Evolutionary conservation across 371 early-diverging fungal genomes (phyloP).

Genomic region (Circinella umbellata): DNA sequence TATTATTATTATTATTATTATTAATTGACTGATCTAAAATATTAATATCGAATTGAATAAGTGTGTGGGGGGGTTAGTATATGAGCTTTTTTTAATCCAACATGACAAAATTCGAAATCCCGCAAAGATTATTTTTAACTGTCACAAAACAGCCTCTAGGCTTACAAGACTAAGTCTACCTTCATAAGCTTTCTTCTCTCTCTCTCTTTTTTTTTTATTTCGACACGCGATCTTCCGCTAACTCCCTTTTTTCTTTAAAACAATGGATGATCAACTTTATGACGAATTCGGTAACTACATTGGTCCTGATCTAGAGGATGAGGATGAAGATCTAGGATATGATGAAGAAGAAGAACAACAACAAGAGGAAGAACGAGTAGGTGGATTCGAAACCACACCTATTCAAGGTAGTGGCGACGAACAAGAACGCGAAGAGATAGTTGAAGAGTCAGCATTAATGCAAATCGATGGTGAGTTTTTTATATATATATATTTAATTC

Average conservation of each 20-base stretch:
- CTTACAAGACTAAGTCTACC: too few relatives aligned
- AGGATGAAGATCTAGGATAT: constrained; percentile 50
- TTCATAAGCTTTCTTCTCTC: neutral
- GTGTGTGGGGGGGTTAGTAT: too few relatives aligned
- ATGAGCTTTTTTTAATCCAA: too few relatives aligned
- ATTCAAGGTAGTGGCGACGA: neutral
- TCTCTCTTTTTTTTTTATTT: neutral
- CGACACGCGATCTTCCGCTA: constrained; percentile 1
- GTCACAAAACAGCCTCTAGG: too few relatives aligned
- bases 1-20: too few relatives aligned
- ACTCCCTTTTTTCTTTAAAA: constrained; percentile 5
- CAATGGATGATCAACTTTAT: constrained; percentile 85
- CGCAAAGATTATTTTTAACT: too few relatives aligned
- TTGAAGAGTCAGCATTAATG: constrained; percentile 39
- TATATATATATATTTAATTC: too few relatives aligned
- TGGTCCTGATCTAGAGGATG: constrained; percentile 89
- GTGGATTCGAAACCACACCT: constrained; percentile 19
- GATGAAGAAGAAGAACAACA: constrained; percentile 30
- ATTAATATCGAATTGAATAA: too few relatives aligned
- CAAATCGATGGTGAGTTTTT: constrained; percentile 43
- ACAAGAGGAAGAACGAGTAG: constrained; percentile 43
- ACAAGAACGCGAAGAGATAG: constrained; percentile 19
- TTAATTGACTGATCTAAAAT: too few relatives aligned
- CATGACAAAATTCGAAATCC: too few relatives aligned
- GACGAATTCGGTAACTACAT: constrained; percentile 99